phyloP scores from a whole-genome alignment of 768 basidiomycete genomes.

The Tulasnella calospora region DNA sequence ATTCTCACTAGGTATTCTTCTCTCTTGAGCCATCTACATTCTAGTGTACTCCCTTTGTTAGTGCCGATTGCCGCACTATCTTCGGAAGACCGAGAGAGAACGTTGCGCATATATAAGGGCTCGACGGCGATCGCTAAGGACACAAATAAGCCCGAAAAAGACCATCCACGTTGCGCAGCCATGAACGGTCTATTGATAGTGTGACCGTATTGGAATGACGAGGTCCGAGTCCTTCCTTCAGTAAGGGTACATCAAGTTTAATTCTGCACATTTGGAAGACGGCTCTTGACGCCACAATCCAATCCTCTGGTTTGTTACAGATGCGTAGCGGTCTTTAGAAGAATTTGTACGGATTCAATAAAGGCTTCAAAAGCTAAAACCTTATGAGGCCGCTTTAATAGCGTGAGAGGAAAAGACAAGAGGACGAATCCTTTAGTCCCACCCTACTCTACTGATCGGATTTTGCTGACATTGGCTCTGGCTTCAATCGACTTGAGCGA shows the following conservation, averaged over 20 bases:
- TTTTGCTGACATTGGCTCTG: neutral
- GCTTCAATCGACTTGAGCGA: neutral
- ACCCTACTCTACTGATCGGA: neutral
- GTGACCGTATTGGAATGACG: neutral
- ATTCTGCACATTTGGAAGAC: no score
- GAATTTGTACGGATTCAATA: no score
- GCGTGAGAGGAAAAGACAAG: neutral
- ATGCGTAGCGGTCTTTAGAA: no score
- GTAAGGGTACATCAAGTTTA: no score
- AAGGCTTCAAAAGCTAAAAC: no score
- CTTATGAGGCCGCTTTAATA: neutral
- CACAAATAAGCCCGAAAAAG: neutral
- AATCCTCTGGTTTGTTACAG: no score
- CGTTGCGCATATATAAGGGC: neutral
- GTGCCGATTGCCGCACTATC: neutral
- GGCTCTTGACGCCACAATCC: no score
- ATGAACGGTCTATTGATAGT: neutral
- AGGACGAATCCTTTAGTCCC: neutral
- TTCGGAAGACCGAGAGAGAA: neutral
- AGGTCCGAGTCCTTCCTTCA: no score
- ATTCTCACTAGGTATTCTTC: neutral
- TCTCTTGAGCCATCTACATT: neutral
- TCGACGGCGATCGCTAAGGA: neutral
- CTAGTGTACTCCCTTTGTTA: neutral
- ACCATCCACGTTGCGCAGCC: neutral